These are phyloP conservation scores for Diaporthe citri DNA, from an alignment of 2,329 filamentous ascomycete genomes.

Conservation along the genomic window DNA sequence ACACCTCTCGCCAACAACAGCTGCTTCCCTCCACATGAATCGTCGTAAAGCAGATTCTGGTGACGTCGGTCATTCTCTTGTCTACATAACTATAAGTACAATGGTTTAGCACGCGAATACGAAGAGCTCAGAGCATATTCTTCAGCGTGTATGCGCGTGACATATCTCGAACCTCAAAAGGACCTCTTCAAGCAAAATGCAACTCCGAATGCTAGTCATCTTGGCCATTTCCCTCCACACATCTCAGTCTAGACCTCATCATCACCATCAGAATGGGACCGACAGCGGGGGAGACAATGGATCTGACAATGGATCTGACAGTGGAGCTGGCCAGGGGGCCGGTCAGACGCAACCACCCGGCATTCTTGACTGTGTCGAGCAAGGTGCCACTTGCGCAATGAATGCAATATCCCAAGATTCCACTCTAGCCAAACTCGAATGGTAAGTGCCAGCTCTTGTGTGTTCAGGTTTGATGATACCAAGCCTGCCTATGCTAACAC, in stretches of 20 bases:
- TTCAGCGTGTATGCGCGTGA: not conserved
- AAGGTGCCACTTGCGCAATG: not conserved
- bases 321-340: not conserved
- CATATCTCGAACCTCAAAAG: not conserved
- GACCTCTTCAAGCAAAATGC: not conserved
- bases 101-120: not conserved
- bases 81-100: not conserved
- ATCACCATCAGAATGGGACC: not conserved
- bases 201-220: not conserved
- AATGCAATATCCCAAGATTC: not conserved
- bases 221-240: not conserved
- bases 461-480: not conserved
- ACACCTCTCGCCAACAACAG: not conserved
- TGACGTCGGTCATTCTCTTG: not conserved
- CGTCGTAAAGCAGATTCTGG: not conserved
- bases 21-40: not conserved
- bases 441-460: not conserved
- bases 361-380: conserved; percentile 13
- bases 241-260: not conserved
- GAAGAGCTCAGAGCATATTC: not conserved
- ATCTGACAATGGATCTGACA: not conserved
- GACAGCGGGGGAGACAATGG: not conserved
- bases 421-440: not conserved
- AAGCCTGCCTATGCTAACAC: not conserved
- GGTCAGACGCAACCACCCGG: not conserved